Base-by-base conservation (phyloP, 73 alveolate genomes). In the Paramecium caudatum region DNA sequence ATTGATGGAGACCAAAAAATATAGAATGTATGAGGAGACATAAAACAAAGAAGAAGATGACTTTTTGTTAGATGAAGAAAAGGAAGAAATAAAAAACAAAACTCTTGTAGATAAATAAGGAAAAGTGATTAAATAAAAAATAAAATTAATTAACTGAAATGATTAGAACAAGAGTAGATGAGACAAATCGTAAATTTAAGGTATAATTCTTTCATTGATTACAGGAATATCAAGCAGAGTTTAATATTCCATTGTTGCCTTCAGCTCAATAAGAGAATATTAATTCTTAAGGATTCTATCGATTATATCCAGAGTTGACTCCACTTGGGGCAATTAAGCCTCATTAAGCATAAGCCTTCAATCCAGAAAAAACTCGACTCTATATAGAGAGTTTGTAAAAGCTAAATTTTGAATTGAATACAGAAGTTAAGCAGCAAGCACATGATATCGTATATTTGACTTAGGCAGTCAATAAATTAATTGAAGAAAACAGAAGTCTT, bases 401-500 rank as follows among this genome's bases (percentile, higher is more conserved):
- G 15, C 7, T 9, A 48, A 48, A 48, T 48, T 12, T 9, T 9
- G 70, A 5, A n/a, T 9, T 48, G 7, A 48, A 7, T 8, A 16
- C 9, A 7, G 70, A 48, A 16, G 7, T 48, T 16, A 5, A 48
- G 15, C 7, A 48, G 7, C 15, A 12, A 48, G 19, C 70, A 7
- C 9, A 5, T 9, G 70, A 48, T 16, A 8, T 48, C 15, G 8
- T 48, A 5, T 7, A 8, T 15, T 74, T 74, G 43, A 36, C 70
- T 19, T 19, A 74, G 13, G 43, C 43, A 27, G 39, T 74, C 21
- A 45, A 45, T 41, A 37, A 45, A 41, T 74, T 74, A 43, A 74
- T 74, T 74, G 88, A 74, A 9, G 88, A 74, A 43, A 74, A 74
- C 55, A 19, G 47, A 74, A 74, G 88, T 74, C 69, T 74, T 19